Percentiles rank a stretch among this genome's conserved stretches.
Conservation (phyloP, 495 filamentous ascomycete species). For the Penicillium psychrofluorescens region DNA sequence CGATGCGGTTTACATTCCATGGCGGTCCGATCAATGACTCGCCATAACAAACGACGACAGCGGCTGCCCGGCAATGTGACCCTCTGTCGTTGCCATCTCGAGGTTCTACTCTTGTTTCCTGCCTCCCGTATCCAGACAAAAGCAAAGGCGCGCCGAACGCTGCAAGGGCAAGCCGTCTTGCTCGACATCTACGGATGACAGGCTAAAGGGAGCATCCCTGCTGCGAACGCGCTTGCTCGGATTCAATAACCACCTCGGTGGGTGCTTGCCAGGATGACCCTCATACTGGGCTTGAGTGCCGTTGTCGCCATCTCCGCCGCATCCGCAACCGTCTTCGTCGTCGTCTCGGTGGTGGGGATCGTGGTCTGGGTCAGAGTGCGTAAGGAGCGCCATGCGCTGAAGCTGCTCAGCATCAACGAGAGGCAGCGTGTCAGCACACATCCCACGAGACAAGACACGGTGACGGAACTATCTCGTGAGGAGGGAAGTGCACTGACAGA, state of each 20-base stretch:
- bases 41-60: constrained; percentile 29
- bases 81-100: background rate
- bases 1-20: constrained; percentile 32
- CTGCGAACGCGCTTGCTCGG: background rate
- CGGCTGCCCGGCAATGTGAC: constrained; percentile 1
- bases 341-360: constrained; percentile 23
- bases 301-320: constrained; percentile 38
- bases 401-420: constrained; percentile 17
- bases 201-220: background rate
- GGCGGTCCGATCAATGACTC: constrained; percentile 10
- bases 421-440: constrained; percentile 15
- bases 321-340: constrained; percentile 31
- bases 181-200: background rate
- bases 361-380: constrained; percentile 35
- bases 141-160: background rate
- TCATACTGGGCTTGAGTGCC: constrained; percentile 29
- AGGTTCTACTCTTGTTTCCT: background rate
- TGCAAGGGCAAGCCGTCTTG: constrained; percentile 5
- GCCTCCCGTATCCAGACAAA: background rate
- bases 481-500: constrained; percentile 25
- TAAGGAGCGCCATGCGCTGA: constrained; percentile 30
- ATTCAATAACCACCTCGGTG: background rate
- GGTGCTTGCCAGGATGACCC: constrained; percentile 8
- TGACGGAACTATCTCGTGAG: constrained; percentile 30
- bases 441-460: constrained; percentile 21